A percentile compares a stretch with the other conserved stretches of the same genome.
phyloP scores from a whole-genome alignment of 2,329 filamentous ascomycete species.

The Ophiognomonia clavigignenti-juglandacearum region DNA sequence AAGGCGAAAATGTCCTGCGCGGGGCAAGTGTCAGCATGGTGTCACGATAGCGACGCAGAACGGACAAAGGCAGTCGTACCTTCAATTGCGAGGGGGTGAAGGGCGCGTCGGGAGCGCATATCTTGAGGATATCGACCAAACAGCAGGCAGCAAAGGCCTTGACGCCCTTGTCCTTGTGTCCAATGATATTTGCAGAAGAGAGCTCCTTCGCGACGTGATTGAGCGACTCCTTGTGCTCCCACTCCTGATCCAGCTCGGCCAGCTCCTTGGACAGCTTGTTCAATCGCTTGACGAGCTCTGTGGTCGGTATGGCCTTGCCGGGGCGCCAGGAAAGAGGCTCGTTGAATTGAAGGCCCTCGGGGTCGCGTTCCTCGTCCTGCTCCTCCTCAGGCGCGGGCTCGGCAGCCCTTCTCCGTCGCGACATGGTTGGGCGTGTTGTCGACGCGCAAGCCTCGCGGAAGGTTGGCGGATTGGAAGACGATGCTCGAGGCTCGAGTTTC shows the following conservation, averaged over 20 bases:
- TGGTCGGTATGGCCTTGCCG: conserved; percentile 81
- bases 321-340: conserved; percentile 87
- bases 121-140: conserved; percentile 84
- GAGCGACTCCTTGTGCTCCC: conserved; percentile 77
- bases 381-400: conserved; percentile 26
- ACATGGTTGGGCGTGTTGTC: conserved; percentile 26
- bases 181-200: conserved; percentile 72
- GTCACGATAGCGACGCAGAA: too few species aligned
- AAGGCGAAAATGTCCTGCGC: conserved; percentile 84
- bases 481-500: background rate
- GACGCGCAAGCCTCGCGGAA: background rate
- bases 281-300: conserved; percentile 75
- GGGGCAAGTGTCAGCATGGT: background rate
- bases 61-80: conserved; percentile 46
- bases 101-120: conserved; percentile 92
- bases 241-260: conserved; percentile 80
- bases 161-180: conserved; percentile 91
- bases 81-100: conserved; percentile 88
- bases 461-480: background rate
- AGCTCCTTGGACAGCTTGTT: conserved; percentile 80
- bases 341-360: conserved; percentile 65
- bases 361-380: conserved; percentile 33
- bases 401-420: conserved; percentile 32
- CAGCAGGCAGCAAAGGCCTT: conserved; percentile 85
- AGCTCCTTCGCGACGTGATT: conserved; percentile 80